Evolutionary conservation across 306 rosid species (phyloP).

Genomic region (Delonix regia): DNA sequence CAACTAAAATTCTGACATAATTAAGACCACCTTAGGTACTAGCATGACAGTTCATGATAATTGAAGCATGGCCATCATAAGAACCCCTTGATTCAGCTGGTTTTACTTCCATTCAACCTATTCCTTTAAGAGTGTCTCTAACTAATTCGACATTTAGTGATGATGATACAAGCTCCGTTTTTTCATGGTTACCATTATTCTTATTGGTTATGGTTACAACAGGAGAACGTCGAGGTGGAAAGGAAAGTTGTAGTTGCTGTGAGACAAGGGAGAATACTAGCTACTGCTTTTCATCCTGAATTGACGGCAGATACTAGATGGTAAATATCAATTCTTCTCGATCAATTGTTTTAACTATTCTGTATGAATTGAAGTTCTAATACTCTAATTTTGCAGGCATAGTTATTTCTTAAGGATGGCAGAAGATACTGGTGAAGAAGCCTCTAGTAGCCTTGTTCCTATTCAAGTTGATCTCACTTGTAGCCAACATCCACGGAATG

Average conservation of each 20-base stretch:
- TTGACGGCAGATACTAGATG: slow-evolving; percentile 93
- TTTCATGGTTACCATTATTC: slow-evolving; percentile 10
- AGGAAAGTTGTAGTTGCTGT: slow-evolving; percentile 87
- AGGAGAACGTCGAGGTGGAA: slow-evolving; percentile 59
- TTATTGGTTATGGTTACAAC: slow-evolving; percentile 35
- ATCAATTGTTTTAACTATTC: not conserved
- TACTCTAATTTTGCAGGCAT: slow-evolving; percentile 66
- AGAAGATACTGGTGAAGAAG: slow-evolving; percentile 57
- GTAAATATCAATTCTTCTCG: slow-evolving; percentile 44
- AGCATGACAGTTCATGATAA: not conserved
- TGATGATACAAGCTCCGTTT: not conserved
- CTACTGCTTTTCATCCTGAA: slow-evolving; percentile 97
- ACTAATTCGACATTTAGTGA: not conserved
- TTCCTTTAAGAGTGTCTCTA: slow-evolving; percentile 1
- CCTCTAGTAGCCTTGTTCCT: slow-evolving; percentile 60
- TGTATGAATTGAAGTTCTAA: slow-evolving; percentile 29
- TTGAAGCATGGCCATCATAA: not conserved
- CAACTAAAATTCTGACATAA: not conserved
- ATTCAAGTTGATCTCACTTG: slow-evolving; percentile 38
- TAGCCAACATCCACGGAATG: slow-evolving; percentile 44
- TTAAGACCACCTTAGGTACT: not conserved
- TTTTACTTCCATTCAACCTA: not conserved
- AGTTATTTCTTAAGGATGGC: slow-evolving; percentile 89
- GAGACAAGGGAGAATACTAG: slow-evolving; percentile 85
- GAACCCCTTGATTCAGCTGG: not conserved